Conservation (phyloP, 352 stramenopile species). For the Discostella stelligera region DNA sequence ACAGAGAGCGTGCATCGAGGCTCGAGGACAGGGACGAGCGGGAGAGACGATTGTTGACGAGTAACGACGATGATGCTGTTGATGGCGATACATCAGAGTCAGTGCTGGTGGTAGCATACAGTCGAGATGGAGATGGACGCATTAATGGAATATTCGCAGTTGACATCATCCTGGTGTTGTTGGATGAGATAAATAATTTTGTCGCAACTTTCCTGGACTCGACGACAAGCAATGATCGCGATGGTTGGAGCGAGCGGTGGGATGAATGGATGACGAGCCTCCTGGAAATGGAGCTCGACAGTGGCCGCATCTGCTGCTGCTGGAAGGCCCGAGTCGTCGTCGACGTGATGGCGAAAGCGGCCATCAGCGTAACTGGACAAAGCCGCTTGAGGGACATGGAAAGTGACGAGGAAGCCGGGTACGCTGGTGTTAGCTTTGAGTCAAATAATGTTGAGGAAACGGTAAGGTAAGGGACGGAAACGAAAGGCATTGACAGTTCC, state of each 20-base stretch:
- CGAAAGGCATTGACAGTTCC: too few species aligned
- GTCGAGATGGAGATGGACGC: background rate
- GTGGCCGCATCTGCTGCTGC: conserved; percentile 3
- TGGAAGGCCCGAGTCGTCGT: conserved; percentile 26
- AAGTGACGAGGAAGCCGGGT: background rate
- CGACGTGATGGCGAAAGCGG: conserved; percentile 14
- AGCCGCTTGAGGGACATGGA: conserved; percentile 33
- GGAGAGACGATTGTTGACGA: conserved; percentile 35
- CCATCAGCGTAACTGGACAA: conserved; percentile 20
- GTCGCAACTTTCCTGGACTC: background rate
- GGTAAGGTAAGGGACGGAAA: too few species aligned
- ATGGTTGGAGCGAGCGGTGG: background rate
- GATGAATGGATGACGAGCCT: conserved; percentile 1
- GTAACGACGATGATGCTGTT: background rate
- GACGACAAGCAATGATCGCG: background rate
- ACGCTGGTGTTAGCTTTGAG: too few species aligned
- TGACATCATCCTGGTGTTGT: conserved; percentile 4
- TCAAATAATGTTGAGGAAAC: too few species aligned
- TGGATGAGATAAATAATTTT: background rate
- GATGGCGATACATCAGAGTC: background rate
- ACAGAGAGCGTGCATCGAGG: conserved; percentile 68
- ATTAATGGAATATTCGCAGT: background rate
- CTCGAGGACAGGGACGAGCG: conserved; percentile 18
- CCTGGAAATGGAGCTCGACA: too few species aligned
- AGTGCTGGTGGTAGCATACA: background rate